Evolutionary conservation across 371 early-diverging fungal genomes (phyloP).

Genomic region (Mucor velutinosus): DNA sequence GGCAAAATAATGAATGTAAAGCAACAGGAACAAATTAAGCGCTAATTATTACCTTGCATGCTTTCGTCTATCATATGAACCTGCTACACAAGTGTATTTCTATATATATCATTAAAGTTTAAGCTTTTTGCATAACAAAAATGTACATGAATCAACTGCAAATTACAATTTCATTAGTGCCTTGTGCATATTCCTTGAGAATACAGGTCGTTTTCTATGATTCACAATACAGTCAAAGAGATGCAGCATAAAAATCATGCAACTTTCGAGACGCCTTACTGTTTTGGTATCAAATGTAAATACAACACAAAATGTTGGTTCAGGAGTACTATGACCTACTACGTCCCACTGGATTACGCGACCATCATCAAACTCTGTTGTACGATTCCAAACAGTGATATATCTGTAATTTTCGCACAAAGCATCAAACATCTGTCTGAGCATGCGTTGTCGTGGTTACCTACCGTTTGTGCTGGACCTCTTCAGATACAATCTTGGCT

Average conservation of each 20-base stretch:
- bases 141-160: not conserved
- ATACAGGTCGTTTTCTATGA: constrained; percentile 58
- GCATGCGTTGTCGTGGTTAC: not conserved
- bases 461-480: constrained; percentile 44
- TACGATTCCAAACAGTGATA: constrained; percentile 61
- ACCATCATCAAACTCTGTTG: constrained; percentile 57
- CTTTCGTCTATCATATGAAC: constrained; percentile 60
- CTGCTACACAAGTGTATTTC: constrained; percentile 65
- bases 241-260: not conserved
- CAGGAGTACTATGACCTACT: constrained; percentile 53
- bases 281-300: constrained; percentile 51
- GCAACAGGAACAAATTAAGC: not conserved
- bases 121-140: not conserved
- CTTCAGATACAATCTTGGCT: constrained; percentile 39
- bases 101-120: constrained; percentile 10
- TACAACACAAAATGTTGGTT: constrained; percentile 51
- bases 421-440: not conserved
- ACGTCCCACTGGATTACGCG: constrained; percentile 62
- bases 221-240: not conserved
- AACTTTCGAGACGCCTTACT: constrained; percentile 14
- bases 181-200: constrained; percentile 66
- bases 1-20: not conserved
- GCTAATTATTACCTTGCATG: constrained; percentile 40
- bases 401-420: constrained; percentile 20
- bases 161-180: constrained; percentile 62